Base-by-base conservation (phyloP, 2,329 filamentous ascomycete species). In the Botryosphaeria dothidea region DNA sequence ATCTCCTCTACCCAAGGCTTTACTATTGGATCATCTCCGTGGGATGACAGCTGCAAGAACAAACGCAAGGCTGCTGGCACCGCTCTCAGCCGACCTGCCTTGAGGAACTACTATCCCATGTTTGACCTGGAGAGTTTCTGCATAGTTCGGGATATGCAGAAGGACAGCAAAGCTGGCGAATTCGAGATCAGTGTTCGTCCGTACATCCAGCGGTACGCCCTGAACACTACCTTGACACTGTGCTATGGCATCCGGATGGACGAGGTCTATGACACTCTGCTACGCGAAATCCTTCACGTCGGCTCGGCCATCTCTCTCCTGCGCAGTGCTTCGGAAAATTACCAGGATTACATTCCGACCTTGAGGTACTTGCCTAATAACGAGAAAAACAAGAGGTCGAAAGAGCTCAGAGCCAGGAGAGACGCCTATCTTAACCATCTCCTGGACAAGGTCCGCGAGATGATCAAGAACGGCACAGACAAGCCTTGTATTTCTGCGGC, bases 241-340 rank as follows among this genome's bases (percentile, higher is more conserved):
- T 85, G 82, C 69, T 85, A 85, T 60, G 83, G 83, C 0, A 84
- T 85, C 43, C 79, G 83, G 1, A 85, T 86, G 83, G 83, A 85
- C 68, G 78, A 74, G 4, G 81, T 84, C 0, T 84, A 83, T 67
- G 84, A 85, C 61, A 77, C 78, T 1, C 73, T 85, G 52, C 72
- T 85, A 8, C 77, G 82, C 3, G 83, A 85, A 70, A 84, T 86
- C 38, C 74, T 85, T 0, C 74, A 85, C 66, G 83, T 85, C 3
- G 83, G 83, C 1, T 83, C 81, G 0, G 82, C 82, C 0, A 85
- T 85, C 54, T 81, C 78, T 1, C 74, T 85, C 0, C 71, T 85
- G 2, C 78, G 83, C 4, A 82, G 79, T 62, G 82, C 83, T 0
- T 83, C 80, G 0, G 83, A 85, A 71, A 85, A 85, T 66, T 79